Evolutionary conservation across 2,329 filamentous ascomycete genomes (phyloP), one percentile per base, ranked within the genome.

Genomic region (Alternaria ethzedia): DNA sequence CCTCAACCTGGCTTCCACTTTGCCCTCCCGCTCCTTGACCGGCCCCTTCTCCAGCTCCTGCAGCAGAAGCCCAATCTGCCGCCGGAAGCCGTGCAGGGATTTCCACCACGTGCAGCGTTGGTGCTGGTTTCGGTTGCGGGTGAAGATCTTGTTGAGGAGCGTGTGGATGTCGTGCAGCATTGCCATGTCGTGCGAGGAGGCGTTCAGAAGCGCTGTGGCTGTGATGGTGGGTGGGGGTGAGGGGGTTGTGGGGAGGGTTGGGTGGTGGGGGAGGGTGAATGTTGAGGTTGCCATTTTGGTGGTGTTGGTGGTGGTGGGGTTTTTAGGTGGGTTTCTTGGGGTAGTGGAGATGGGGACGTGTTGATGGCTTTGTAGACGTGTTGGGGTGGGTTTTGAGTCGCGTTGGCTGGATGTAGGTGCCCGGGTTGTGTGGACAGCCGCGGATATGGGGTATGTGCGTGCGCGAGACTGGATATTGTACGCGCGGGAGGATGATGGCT

Each of bases 111-210:
- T 88, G 28, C 90, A 87, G 66, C 87, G 85, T 59, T 89, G 89
- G 80, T 98, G 95, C 82, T 98, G 95, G 82, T 97, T 98, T 76
- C 90, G 90, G 83, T 97, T 96, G 73, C 94, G 92, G 77, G 93
- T 89, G 79, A 90, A 88, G 72, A 96, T 87, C 69, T 91, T 86
- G 73, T 90, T 85, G 47, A 97, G 87, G 50, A 94, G 81, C 54
- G 86, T 70, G 73, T 82, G 61, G 74, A 84, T 75, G 61, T 82
- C 79, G 49, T 66, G 47, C 1, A 81, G 76, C 61, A 73, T 72
- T 28, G 75, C 70, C 20, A 75, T 76, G 25, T 79, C 76, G 25
- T 73, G 69, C 11, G 61, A 41, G 0, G 63, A 54, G 28, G 70
- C 69, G 26, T 54, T 54, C 25, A 77, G 23, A 2, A 36, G 49